phyloP scores from a whole-genome alignment of 306 rosid genomes.

The Arachis hypogaea region DNA sequence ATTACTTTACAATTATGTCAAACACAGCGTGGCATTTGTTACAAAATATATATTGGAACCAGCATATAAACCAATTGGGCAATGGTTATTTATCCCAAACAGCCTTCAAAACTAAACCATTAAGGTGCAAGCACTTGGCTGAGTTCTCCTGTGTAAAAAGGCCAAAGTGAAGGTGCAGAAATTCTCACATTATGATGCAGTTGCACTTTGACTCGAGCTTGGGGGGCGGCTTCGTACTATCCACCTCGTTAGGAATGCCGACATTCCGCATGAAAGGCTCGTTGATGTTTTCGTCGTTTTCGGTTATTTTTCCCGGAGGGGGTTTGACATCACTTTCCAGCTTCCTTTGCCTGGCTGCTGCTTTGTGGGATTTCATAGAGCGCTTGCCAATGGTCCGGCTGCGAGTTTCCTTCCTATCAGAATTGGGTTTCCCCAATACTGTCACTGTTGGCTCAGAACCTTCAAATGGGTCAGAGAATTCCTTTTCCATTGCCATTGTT shows the following conservation, averaged over 20 bases:
- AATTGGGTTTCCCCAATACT: constrained; percentile 64
- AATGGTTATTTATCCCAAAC: constrained; percentile 51
- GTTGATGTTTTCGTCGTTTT: constrained; percentile 69
- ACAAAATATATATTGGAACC: constrained; percentile 58
- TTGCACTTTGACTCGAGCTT: constrained; percentile 93
- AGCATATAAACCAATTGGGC: constrained; percentile 52
- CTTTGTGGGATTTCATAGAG: constrained; percentile 61
- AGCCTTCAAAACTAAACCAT: constrained; percentile 48
- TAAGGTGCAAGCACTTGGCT: constrained; percentile 39
- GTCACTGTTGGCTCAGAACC: constrained; percentile 79
- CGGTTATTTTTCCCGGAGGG: constrained; percentile 45
- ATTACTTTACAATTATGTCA: constrained; percentile 76
- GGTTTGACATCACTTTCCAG: constrained; percentile 59
- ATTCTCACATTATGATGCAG: constrained; percentile 89
- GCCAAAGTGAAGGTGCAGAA: constrained; percentile 20
- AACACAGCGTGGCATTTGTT: constrained; percentile 63
- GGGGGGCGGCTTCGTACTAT: constrained; percentile 80
- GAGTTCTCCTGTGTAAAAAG: constrained; percentile 18
- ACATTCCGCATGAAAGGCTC: constrained; percentile 57
- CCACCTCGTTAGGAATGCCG: constrained; percentile 74
- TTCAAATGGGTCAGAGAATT: constrained; percentile 58
- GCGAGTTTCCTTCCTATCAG: constrained; percentile 57
- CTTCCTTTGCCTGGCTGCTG: constrained; percentile 46
- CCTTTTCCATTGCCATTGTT: constrained; percentile 76
- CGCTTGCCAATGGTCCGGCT: constrained; percentile 54